Evolutionary conservation across 257 asterid species (phyloP), one percentile per base, ranked within the genome.

Genomic region (Scutellaria galericulata): DNA sequence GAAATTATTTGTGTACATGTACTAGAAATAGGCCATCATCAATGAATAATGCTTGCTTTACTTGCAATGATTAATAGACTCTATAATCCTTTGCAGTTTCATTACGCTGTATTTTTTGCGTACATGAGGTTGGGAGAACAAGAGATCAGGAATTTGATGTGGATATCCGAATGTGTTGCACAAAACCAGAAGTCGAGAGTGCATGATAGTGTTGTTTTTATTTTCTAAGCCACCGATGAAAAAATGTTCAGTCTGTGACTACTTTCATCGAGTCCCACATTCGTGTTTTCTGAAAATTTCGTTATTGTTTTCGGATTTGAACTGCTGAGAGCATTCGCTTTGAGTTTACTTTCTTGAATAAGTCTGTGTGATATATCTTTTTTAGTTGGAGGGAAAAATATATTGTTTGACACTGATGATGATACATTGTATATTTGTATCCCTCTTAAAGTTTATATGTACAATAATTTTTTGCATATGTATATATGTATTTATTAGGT

Each of bases 61-160:
- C 12, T 20, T 54, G 10, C 4, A 54, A 35, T 2, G 60, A 68
- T 9, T 41, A 27, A 62, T 27, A 51, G 62, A 58, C 22, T 15
- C 22, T 48, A 46, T 53, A 70, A 68, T 60, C 40, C 54, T 2
- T 57, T 42, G 92, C 92, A 92, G 96, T 92, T 92, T 83, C 98
- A 92, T 74, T 92, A 81, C 12, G 96, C 84, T 3, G 98, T 92
- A 60, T 88, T 92, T 64, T 90, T 92, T 42, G 93, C 98, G 2
- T 92, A 90, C 76, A 84, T 90, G 83, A 92, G 98, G 83, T 65
- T 90, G 86, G 83, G 87, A 74, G 98, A 92, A 72, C 98, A 92
- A 82, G 98, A 92, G 83, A 92, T 92, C 86, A 85, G 96, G 83
- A 91, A 91, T 81, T 80, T 91, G 83, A 91, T 91, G 97, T 91